Conservation (phyloP, 148 eudicot genomes). For the Pharnaceum exiguum region DNA sequence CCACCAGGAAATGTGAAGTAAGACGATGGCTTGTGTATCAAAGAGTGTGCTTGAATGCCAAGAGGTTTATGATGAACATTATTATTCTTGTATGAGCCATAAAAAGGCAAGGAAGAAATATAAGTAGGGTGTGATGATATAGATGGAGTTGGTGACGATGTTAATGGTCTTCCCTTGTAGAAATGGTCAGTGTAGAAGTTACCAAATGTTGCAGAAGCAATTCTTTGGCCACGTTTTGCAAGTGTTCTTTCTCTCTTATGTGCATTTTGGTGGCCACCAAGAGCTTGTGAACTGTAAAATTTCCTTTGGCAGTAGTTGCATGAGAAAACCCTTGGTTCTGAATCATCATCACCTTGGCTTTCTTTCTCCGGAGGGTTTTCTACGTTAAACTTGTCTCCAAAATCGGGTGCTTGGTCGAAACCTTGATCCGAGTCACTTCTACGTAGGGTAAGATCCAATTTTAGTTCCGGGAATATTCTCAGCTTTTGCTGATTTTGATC, state of each 20-base stretch:
- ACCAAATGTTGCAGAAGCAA: slow-evolving; percentile 8
- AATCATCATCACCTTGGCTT: slow-evolving; percentile 18
- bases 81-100: slow-evolving; percentile 12
- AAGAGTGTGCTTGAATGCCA: slow-evolving; percentile 31
- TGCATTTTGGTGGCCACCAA: slow-evolving; percentile 95
- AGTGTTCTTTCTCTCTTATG: slow-evolving; percentile 69
- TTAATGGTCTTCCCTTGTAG: slow-evolving; percentile 18
- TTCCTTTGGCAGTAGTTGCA: slow-evolving; percentile 87
- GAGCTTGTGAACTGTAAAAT: slow-evolving; percentile 87
- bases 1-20: slow-evolving; percentile 13
- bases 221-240: slow-evolving; percentile 23
- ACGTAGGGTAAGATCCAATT: slow-evolving; percentile 51
- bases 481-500: slow-evolving; percentile 4
- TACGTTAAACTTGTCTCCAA: not conserved
- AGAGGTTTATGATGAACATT: slow-evolving; percentile 10
- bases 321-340: slow-evolving; percentile 63
- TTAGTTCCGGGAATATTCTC: slow-evolving; percentile 17
- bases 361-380: slow-evolving; percentile 7
- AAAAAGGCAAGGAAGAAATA: slow-evolving; percentile 16
- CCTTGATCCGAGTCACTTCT: slow-evolving; percentile 27
- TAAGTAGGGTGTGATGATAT: slow-evolving; percentile 8
- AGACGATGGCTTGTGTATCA: slow-evolving; percentile 26
- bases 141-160: not conserved
- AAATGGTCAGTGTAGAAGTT: slow-evolving; percentile 14
- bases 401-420: slow-evolving; percentile 22